Evolutionary conservation across 2,329 filamentous ascomycete species (phyloP).

Genomic region (Thelonectria blattea): DNA sequence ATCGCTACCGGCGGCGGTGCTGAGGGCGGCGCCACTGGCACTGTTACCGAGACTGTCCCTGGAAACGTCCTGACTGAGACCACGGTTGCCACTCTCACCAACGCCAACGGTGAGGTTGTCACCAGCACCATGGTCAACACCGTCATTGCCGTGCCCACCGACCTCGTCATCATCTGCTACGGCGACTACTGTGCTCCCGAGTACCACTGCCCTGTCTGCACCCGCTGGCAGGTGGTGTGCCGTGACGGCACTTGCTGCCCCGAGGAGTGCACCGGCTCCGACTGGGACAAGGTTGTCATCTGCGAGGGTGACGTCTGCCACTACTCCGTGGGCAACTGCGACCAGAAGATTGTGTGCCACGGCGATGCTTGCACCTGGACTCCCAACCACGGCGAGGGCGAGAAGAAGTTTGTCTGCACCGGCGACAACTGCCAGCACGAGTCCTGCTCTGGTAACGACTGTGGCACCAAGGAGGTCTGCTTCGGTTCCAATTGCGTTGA

Average conservation of each 20-base stretch:
- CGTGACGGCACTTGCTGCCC: constrained; percentile 42
- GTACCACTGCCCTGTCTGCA: constrained; percentile 38
- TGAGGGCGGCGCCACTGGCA: background rate
- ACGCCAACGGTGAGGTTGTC: constrained; percentile 5
- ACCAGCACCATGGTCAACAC: constrained; percentile 34
- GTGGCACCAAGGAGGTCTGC: constrained; percentile 44
- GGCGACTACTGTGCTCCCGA: constrained; percentile 40
- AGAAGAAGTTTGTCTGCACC: constrained; percentile 44
- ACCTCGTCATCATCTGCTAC: constrained; percentile 38
- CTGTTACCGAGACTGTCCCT: constrained; percentile 35
- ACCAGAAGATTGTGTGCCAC: constrained; percentile 39
- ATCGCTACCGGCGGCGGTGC: background rate
- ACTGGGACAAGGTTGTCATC: constrained; percentile 41
- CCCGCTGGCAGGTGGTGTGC: constrained; percentile 41
- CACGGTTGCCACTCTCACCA: constrained; percentile 39
- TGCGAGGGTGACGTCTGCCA: constrained; percentile 41
- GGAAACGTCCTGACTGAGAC: constrained; percentile 31
- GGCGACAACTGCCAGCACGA: constrained; percentile 40
- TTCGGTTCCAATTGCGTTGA: constrained; percentile 39
- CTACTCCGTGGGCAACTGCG: constrained; percentile 38
- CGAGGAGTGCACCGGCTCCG: constrained; percentile 36
- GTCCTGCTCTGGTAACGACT: constrained; percentile 39
- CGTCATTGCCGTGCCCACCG: constrained; percentile 31
- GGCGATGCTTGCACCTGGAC: constrained; percentile 39
- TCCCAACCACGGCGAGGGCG: constrained; percentile 26